phyloP scores from a whole-genome alignment of 495 filamentous ascomycete species.

The Xylaria nigripes region DNA sequence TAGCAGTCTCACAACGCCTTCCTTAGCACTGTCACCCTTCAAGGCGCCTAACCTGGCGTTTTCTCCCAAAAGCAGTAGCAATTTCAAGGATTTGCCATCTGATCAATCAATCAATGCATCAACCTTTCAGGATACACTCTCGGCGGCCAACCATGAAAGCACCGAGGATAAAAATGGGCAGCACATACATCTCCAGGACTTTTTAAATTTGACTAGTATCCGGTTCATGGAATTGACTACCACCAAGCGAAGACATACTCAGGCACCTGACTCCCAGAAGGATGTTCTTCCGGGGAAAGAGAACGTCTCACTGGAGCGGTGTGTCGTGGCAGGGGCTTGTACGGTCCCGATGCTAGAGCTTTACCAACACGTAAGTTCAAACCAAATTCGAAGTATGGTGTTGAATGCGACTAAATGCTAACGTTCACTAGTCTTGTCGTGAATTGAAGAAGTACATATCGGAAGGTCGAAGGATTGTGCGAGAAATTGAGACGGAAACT shows the following conservation, averaged over 20 bases:
- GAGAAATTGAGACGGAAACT: slow-evolving; percentile 79
- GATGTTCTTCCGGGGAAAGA: slow-evolving; percentile 38
- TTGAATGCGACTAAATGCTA: slow-evolving; percentile 17
- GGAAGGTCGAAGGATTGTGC: slow-evolving; percentile 78
- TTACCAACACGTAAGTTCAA: slow-evolving; percentile 73
- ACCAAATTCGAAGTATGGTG: background rate
- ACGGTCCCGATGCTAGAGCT: slow-evolving; percentile 88
- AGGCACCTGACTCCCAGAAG: slow-evolving; percentile 46
- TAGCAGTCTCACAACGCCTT: slow-evolving; percentile 31
- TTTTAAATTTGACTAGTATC: slow-evolving; percentile 89
- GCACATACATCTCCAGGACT: slow-evolving; percentile 80
- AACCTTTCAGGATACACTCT: slow-evolving; percentile 37
- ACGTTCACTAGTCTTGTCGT: slow-evolving; percentile 61
- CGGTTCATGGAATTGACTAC: slow-evolving; percentile 93
- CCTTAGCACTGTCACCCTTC: slow-evolving; percentile 36
- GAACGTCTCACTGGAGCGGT: slow-evolving; percentile 56
- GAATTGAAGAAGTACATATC: slow-evolving; percentile 93
- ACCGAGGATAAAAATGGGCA: slow-evolving; percentile 44
- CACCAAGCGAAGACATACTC: slow-evolving; percentile 83
- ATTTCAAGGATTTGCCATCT: slow-evolving; percentile 41
- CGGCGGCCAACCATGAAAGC: slow-evolving; percentile 26
- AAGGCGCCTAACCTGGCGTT: slow-evolving; percentile 26
- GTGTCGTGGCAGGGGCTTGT: slow-evolving; percentile 82
- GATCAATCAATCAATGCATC: slow-evolving; percentile 35
- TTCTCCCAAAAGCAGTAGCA: slow-evolving; percentile 43